Evolutionary conservation across 164 flowering plant species (phyloP), one percentile per base, ranked within the genome.

Genomic region (Vitis vinifera): DNA sequence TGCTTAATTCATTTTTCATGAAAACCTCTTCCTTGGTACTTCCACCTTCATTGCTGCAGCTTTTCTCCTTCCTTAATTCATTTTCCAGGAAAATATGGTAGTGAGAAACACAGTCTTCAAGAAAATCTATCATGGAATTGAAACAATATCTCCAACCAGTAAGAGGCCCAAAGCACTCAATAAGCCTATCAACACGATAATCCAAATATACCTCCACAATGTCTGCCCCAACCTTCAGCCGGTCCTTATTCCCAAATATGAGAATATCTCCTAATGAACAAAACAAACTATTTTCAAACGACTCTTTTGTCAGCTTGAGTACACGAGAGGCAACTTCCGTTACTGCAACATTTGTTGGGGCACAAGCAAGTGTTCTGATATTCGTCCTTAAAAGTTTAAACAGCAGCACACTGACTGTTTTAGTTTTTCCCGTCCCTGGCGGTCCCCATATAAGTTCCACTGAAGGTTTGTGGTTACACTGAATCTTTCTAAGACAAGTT

Each of bases 351-450:
- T 91, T 91, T n/a, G 92, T 88, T 31, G 98, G 97, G 1, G 95
- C 87, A 77, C 95, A 91, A 30, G 77, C 62, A 51, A 91, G 77
- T 15, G 87, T 84, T 64, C 89, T 80, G 23, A 49, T 67, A 0
- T 79, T 84, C 82, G 71, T 78, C 51, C 29, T 58, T 13, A 83
- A 65, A 14, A 88, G 84, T 1, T 13, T 30, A 65, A 72, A 69
- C 2, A 90, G 81, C 78, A 92, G 59, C 17, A 70, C 49, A 56
- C 86, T 69, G 2, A 85, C 58, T 1, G 96, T 88, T 71, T 83
- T 86, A 0, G 97, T 92, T 53, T 92, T 92, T 10, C 97, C 97
- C 1, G 97, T 90, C 8, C 95, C 97, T 0, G 95, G 94, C 0
- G 96, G 96, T 2, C 97, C 97, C 92, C 96, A 87, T 17, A 92